phyloP scores from a whole-genome alignment of 768 basidiomycete species.

The Agrocybe chaxingu region DNA sequence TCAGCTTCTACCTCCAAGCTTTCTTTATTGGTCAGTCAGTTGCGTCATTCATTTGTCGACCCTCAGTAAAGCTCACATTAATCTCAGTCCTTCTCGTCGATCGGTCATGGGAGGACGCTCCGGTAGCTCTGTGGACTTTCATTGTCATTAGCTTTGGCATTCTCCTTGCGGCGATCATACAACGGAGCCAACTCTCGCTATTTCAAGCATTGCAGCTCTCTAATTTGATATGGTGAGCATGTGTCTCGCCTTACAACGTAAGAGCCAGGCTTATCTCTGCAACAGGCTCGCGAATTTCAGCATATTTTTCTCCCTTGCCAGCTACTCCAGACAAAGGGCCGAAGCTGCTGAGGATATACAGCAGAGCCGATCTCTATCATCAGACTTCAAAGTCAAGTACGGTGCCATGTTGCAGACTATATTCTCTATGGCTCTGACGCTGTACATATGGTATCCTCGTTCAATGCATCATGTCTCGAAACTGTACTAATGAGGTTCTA shows the following conservation, averaged over 20 bases:
- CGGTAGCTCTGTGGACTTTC: slow-evolving; percentile 40
- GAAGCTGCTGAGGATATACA: slow-evolving; percentile 1
- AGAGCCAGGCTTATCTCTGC: neutral
- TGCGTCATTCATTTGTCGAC: neutral
- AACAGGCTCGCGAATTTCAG: slow-evolving; percentile 41
- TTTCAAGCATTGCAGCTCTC: slow-evolving; percentile 39
- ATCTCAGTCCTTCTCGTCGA: slow-evolving; percentile 35
- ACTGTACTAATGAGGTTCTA: neutral
- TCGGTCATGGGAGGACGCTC: slow-evolving; percentile 37
- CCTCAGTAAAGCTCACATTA: neutral
- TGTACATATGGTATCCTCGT: slow-evolving; percentile 32
- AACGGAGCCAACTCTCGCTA: slow-evolving; percentile 28
- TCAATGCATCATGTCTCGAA: neutral
- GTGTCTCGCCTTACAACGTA: too few species aligned
- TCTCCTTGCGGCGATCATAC: slow-evolving; percentile 34
- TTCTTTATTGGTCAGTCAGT: slow-evolving; percentile 20
- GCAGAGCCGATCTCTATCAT: slow-evolving; percentile 19
- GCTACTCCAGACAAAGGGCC: slow-evolving; percentile 33
- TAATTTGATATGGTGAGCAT: slow-evolving; percentile 36
- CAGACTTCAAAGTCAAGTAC: slow-evolving; percentile 32
- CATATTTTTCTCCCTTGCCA: slow-evolving; percentile 36
- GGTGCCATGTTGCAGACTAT: slow-evolving; percentile 36
- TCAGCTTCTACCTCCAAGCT: slow-evolving; percentile 28
- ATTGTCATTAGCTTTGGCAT: slow-evolving; percentile 38
- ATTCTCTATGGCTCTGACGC: slow-evolving; percentile 33